phyloP scores from a whole-genome alignment of 2,329 filamentous ascomycete species.

The Blumeria hordei region DNA sequence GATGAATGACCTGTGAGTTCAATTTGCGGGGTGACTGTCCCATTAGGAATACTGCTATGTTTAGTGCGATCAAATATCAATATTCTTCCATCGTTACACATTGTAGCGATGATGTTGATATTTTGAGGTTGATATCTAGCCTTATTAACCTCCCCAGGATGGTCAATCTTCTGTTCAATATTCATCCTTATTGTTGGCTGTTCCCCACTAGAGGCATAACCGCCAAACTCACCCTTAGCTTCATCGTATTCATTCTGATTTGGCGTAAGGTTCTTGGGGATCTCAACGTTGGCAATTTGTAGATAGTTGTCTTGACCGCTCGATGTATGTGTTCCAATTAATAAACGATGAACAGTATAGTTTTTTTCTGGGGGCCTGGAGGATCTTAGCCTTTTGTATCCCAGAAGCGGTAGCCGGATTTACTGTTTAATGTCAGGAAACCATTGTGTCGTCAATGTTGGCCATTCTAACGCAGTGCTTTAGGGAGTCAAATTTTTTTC shows the following conservation, averaged over 20 bases:
- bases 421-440: slow-evolving; percentile 77
- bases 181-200: slow-evolving; percentile 60
- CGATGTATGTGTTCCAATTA: slow-evolving; percentile 88
- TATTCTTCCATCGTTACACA: slow-evolving; percentile 68
- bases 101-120: slow-evolving; percentile 82
- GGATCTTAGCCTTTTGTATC: slow-evolving; percentile 1
- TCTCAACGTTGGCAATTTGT: slow-evolving; percentile 81
- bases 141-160: slow-evolving; percentile 95
- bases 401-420: slow-evolving; percentile 7
- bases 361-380: slow-evolving; percentile 54
- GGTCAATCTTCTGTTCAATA: slow-evolving; percentile 86
- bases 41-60: slow-evolving; percentile 55
- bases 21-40: slow-evolving; percentile 56
- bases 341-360: slow-evolving; percentile 64
- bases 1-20: slow-evolving; percentile 63
- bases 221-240: slow-evolving; percentile 76
- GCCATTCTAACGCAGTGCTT: slow-evolving; percentile 86
- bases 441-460: slow-evolving; percentile 93
- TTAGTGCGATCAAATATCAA: slow-evolving; percentile 93
- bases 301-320: slow-evolving; percentile 70
- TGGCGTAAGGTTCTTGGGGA: slow-evolving; percentile 54
- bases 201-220: slow-evolving; percentile 54
- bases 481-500: neutral
- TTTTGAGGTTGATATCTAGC: slow-evolving; percentile 95
- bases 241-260: slow-evolving; percentile 77